phyloP scores from a whole-genome alignment of 495 filamentous ascomycete genomes.

The Penicillium maclennaniae region DNA sequence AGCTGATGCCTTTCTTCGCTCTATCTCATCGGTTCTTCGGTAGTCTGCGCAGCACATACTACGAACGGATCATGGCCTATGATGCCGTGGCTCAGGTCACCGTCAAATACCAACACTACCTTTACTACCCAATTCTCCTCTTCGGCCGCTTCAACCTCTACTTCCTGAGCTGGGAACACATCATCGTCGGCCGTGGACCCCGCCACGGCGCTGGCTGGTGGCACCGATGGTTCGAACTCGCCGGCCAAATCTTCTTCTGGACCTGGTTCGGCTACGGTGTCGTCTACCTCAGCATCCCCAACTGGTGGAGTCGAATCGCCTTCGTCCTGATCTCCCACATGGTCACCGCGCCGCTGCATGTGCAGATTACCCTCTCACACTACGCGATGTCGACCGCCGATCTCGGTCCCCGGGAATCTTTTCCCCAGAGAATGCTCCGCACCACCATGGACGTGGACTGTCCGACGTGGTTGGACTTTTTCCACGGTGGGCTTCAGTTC shows the following conservation, averaged over 20 bases:
- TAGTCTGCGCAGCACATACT: constrained; percentile 78
- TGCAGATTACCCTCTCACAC: constrained; percentile 94
- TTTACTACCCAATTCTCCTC: constrained; percentile 81
- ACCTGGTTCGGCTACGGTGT: constrained; percentile 88
- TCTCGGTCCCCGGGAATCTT: constrained; percentile 80
- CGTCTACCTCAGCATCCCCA: constrained; percentile 74
- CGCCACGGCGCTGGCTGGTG: constrained; percentile 80
- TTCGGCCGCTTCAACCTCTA: constrained; percentile 93
- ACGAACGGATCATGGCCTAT: constrained; percentile 80
- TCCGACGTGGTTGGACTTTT: constrained; percentile 90
- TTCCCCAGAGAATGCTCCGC: constrained; percentile 93
- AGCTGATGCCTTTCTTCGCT: constrained; percentile 95
- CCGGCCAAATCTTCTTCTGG: constrained; percentile 89
- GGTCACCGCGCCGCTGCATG: constrained; percentile 81
- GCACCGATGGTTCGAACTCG: constrained; percentile 82
- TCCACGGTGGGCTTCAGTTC: constrained; percentile 97
- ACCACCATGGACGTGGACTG: constrained; percentile 99
- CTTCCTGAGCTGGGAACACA: constrained; percentile 74
- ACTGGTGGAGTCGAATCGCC: constrained; percentile 61
- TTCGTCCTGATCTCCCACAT: constrained; percentile 86
- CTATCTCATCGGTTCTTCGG: constrained; percentile 81
- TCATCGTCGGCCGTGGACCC: constrained; percentile 72
- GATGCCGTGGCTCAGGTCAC: constrained; percentile 70
- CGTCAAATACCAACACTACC: constrained; percentile 72
- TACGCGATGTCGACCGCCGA: constrained; percentile 97